Percentiles rank a stretch among this genome's conserved stretches.
phyloP scores from a whole-genome alignment of 2,329 filamentous ascomycete genomes.

The Phaeomoniella chlamydospora region DNA sequence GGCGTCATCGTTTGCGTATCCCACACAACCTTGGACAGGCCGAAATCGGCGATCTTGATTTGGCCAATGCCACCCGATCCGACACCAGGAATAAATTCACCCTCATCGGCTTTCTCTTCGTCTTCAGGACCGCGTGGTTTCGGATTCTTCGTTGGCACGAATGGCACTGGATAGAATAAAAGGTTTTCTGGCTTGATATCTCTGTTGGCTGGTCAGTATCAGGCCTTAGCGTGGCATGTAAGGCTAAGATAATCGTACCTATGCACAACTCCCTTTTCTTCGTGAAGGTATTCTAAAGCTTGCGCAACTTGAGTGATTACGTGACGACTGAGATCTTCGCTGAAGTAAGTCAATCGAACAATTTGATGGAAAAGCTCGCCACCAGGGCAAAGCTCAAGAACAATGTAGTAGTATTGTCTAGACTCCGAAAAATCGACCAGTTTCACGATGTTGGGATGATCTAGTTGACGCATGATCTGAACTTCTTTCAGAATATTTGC shows the following conservation, averaged over 20 bases:
- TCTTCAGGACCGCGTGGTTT: slow-evolving; percentile 76
- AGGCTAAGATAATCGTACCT: slow-evolving; percentile 50
- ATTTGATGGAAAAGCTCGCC: slow-evolving; percentile 98
- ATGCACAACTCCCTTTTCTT: slow-evolving; percentile 90
- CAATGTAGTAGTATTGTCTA: slow-evolving; percentile 90
- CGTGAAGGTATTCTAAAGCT: slow-evolving; percentile 84
- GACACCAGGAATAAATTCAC: slow-evolving; percentile 70
- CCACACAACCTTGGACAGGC: slow-evolving; percentile 95
- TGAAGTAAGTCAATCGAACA: slow-evolving; percentile 94
- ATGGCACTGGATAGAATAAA: slow-evolving; percentile 74
- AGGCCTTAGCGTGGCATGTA: slow-evolving; percentile 2
- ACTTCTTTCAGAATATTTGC: slow-evolving; percentile 98
- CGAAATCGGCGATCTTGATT: slow-evolving; percentile 98
- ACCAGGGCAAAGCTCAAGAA: slow-evolving; percentile 85
- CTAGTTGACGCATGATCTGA: slow-evolving; percentile 92
- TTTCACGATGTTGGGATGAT: slow-evolving; percentile 92
- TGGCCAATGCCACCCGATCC: slow-evolving; percentile 82
- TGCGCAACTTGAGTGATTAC: slow-evolving; percentile 94
- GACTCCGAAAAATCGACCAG: slow-evolving; percentile 90
- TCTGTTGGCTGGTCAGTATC: slow-evolving; percentile 34
- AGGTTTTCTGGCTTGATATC: slow-evolving; percentile 97
- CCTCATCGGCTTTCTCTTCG: slow-evolving; percentile 94
- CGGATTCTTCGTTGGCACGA: slow-evolving; percentile 64
- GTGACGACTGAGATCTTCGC: slow-evolving; percentile 84
- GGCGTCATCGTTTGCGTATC: slow-evolving; percentile 97